Evolutionary conservation across 2,329 filamentous ascomycete species (phyloP).

Genomic region (Hymenoscyphus linearis): DNA sequence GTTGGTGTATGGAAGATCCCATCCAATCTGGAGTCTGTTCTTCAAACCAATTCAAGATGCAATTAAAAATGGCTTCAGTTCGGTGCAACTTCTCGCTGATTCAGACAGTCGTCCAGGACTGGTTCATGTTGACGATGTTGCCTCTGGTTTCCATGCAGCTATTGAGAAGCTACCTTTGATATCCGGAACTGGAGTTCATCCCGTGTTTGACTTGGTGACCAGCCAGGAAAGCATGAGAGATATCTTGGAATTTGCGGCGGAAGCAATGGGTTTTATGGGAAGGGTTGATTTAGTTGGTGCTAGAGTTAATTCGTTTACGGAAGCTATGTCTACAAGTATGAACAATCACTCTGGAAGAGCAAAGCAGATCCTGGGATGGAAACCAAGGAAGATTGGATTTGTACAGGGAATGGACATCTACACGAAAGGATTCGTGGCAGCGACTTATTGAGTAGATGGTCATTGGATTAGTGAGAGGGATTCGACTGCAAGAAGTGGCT

Average conservation of each 20-base stretch:
- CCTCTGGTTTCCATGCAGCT: constrained; percentile 30
- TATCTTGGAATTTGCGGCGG: constrained; percentile 28
- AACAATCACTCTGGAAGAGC: constrained; percentile 28
- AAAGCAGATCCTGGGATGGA: constrained; percentile 32
- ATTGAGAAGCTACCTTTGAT: constrained; percentile 33
- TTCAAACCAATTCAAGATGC: constrained; percentile 28
- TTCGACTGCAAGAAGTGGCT: too few relatives aligned
- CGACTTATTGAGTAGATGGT: not conserved
- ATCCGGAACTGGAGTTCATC: constrained; percentile 29
- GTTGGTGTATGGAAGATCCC: constrained; percentile 34
- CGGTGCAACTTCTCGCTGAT: constrained; percentile 24
- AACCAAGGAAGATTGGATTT: constrained; percentile 28
- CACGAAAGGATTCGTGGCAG: constrained; percentile 15
- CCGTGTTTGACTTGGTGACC: constrained; percentile 35
- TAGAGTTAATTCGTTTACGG: constrained; percentile 24
- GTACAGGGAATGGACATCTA: constrained; percentile 21
- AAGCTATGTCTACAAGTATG: constrained; percentile 25
- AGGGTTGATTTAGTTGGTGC: constrained; percentile 26
- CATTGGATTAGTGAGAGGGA: too few relatives aligned
- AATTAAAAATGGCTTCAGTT: constrained; percentile 14
- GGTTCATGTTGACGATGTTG: constrained; percentile 37
- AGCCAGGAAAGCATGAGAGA: constrained; percentile 31
- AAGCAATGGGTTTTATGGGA: constrained; percentile 26
- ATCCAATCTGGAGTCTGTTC: constrained; percentile 28
- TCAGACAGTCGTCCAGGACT: constrained; percentile 23